A percentile compares a stretch with the other conserved stretches of the same genome.
phyloP scores from a whole-genome alignment of 1,139 yeast genomes.

The Blastobotrys petasosporus region DNA sequence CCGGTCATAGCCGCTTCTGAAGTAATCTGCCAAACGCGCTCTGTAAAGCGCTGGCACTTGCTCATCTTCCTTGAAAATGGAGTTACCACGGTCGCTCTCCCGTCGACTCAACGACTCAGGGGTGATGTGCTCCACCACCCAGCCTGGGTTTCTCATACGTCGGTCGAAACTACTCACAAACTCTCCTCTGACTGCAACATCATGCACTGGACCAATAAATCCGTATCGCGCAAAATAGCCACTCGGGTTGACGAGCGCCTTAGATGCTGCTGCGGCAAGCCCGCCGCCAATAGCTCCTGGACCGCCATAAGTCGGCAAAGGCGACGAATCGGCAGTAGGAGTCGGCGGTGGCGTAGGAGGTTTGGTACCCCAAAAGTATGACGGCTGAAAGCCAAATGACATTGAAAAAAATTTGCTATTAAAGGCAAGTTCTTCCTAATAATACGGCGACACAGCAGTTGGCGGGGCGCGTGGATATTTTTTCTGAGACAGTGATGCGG shows the following conservation, averaged over 20 bases:
- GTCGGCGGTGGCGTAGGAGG: slow-evolving; percentile 1
- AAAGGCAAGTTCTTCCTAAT: too few relatives aligned
- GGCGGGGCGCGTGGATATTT: too few relatives aligned
- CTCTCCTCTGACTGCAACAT: slow-evolving; percentile 64
- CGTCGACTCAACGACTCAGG: slow-evolving; percentile 52
- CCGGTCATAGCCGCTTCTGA: slow-evolving; percentile 92
- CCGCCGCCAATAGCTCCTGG: slow-evolving; percentile 7
- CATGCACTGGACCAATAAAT: slow-evolving; percentile 92
- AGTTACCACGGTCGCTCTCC: slow-evolving; percentile 64
- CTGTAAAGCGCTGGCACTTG: slow-evolving; percentile 71
- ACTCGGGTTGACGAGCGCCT: slow-evolving; percentile 49
- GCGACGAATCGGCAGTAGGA: background rate
- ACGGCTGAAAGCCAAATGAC: slow-evolving; percentile 11
- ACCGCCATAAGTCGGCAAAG: slow-evolving; percentile 5
- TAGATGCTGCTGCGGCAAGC: slow-evolving; percentile 11
- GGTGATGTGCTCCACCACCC: slow-evolving; percentile 90
- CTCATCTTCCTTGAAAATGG: slow-evolving; percentile 84
- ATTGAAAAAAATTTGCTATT: background rate
- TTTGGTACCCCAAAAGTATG: slow-evolving; percentile 14
- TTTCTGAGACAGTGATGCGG: too few relatives aligned
- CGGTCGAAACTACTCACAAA: slow-evolving; percentile 85
- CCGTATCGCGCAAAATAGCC: slow-evolving; percentile 62
- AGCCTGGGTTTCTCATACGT: slow-evolving; percentile 77
- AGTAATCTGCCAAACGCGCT: slow-evolving; percentile 72
- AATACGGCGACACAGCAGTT: too few relatives aligned